Evolutionary conservation across 2,329 filamentous ascomycete genomes (phyloP), one percentile per base, ranked within the genome.

Genomic region (Fusarium acutatum): DNA sequence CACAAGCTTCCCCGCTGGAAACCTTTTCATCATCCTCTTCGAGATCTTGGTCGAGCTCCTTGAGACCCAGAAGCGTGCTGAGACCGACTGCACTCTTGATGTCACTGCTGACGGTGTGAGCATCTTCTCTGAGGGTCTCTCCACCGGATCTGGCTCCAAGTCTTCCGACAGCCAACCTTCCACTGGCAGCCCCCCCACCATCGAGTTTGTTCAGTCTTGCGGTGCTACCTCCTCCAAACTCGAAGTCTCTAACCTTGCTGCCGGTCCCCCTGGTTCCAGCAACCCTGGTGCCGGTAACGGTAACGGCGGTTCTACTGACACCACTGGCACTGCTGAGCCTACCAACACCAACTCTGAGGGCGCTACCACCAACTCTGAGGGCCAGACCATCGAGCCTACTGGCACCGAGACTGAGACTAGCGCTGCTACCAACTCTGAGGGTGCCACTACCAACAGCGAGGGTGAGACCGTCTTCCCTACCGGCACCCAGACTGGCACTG

Each of bases 271-370:
- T 22, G 43, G 35, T 8, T 12, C 46, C 20, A 41, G 20, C 44
- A 38, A 40, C 22, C 47, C 40, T 7, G 38, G 32, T 26, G 5
- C 26, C 11, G 13, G 17, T n/a, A n/a, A n/a, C 14, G 38, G 37
- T 7, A 24, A 34, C 4, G 60, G 62, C 14, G 47, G n/a, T 15
- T 28, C 22, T 6, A 49, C 34, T 18, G 84, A 82, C 6, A 82
- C 82, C 13, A 85, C 83, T 4, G 83, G 79, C 17, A 56, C 24
- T 4, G 34, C 6, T 56, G 28, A 58, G 17, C 38, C 54, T 22
- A 58, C 63, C 18, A 30, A 41, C 24, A 37, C 60, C 47, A 56
- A 65, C 63, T 20, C 26, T 8, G 59, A 65, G 34, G 46, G 46
- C 3, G 47, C 32, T 20, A 62, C 62, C 5, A 67, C 64, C 50